Conservation (phyloP, 768 basidiomycete genomes). For the Pisolithus marmoratus region DNA sequence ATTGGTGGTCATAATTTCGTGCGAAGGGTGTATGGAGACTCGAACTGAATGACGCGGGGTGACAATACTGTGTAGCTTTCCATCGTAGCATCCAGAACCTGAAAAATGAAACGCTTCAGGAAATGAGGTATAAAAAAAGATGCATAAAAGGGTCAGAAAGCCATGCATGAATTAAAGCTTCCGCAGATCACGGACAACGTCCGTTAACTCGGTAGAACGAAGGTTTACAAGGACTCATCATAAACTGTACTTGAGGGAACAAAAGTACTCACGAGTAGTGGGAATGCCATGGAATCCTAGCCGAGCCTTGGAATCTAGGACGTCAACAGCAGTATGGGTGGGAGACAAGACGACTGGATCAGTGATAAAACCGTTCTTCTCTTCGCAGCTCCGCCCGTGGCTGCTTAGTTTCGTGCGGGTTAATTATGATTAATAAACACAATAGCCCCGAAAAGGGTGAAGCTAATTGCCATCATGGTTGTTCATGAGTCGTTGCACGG, state of each 20-base stretch:
- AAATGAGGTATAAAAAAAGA: slow-evolving; percentile 77
- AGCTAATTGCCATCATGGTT: slow-evolving; percentile 83
- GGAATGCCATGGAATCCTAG: neutral
- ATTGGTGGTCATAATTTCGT: slow-evolving; percentile 82
- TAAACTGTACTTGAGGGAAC: slow-evolving; percentile 18
- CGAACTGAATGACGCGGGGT: slow-evolving; percentile 93
- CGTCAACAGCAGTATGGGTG: slow-evolving; percentile 45
- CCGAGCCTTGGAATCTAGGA: neutral
- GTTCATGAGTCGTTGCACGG: slow-evolving; percentile 83
- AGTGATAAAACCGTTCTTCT: slow-evolving; percentile 96
- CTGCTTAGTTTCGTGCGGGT: slow-evolving; percentile 75
- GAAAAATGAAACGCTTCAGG: slow-evolving; percentile 42
- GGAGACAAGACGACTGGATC: slow-evolving; percentile 90
- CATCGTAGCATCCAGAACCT: slow-evolving; percentile 85
- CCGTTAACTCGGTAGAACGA: neutral
- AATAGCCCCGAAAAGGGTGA: slow-evolving; percentile 94
- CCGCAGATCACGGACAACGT: too few species aligned
- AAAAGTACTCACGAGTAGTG: neutral
- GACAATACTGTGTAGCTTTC: slow-evolving; percentile 93
- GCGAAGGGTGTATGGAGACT: slow-evolving; percentile 57
- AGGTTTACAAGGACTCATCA: neutral
- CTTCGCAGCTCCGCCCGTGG: slow-evolving; percentile 97
- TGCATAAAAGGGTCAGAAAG: slow-evolving; percentile 30
- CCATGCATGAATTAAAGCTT: too few species aligned
- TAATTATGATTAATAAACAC: slow-evolving; percentile 99